These are phyloP conservation scores for Penstemon newberryi DNA, from an alignment of 257 asterid species.

Conservation along the genomic window DNA sequence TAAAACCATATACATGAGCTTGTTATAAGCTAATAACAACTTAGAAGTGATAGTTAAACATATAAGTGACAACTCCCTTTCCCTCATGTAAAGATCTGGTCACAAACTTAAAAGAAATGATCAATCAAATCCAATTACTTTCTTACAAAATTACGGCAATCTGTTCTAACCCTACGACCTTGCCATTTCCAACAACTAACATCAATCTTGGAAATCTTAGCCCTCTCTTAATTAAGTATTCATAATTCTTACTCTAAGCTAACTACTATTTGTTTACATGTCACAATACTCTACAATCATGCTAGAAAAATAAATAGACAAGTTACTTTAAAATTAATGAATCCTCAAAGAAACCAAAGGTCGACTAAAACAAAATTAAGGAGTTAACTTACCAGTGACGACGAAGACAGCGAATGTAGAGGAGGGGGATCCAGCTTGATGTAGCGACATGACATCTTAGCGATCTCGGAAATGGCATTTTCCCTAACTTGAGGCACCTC, in stretches of 20 bases:
- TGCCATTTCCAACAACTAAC: neutral
- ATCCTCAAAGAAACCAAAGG: neutral
- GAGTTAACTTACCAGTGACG: slow-evolving; percentile 40
- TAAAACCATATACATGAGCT: neutral
- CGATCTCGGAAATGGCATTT: slow-evolving; percentile 60
- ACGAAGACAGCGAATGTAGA: slow-evolving; percentile 26
- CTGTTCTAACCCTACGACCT: neutral
- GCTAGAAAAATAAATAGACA: neutral
- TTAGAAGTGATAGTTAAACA: neutral
- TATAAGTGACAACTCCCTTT: too few species aligned
- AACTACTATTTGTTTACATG: neutral
- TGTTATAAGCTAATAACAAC: neutral
- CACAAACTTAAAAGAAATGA: neutral
- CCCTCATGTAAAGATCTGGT: neutral
- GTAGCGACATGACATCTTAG: slow-evolving; percentile 57
- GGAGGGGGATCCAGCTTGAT: slow-evolving; percentile 39
- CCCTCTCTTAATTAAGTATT: neutral
- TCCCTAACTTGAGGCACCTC: slow-evolving; percentile 44
- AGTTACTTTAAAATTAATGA: neutral
- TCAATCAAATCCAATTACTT: neutral
- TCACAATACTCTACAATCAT: neutral
- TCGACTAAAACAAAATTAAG: neutral
- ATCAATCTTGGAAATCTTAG: neutral
- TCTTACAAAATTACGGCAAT: neutral
- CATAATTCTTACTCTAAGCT: neutral